These are phyloP conservation scores for Prunus fruticosa DNA, from an alignment of 306 rosid genomes.

Conservation along the genomic window DNA sequence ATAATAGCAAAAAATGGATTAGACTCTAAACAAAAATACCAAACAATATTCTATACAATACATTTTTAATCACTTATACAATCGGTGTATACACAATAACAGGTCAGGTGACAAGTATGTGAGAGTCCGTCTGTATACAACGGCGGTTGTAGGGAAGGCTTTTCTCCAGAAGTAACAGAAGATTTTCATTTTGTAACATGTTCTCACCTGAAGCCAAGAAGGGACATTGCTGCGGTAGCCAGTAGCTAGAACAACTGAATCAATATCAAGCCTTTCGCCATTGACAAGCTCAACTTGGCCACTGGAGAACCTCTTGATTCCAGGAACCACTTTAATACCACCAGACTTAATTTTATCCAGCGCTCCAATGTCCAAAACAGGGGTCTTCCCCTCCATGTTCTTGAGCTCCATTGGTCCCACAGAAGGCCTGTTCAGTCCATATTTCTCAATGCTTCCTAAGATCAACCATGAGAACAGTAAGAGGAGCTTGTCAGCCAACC, in stretches of 20 bases:
- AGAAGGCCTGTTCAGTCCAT: constrained; percentile 71
- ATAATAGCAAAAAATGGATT: constrained; percentile 23
- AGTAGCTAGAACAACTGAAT: constrained; percentile 75
- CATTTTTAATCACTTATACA: no score
- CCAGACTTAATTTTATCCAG: constrained; percentile 80
- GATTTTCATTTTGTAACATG: background rate
- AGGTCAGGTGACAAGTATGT: background rate
- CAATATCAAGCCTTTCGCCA: constrained; percentile 52
- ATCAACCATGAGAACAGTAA: constrained; percentile 65
- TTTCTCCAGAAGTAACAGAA: background rate
- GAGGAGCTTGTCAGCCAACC: constrained; percentile 73
- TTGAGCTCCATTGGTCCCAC: constrained; percentile 75
- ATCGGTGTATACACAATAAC: no score
- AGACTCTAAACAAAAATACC: constrained; percentile 10
- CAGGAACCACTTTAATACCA: constrained; percentile 66
- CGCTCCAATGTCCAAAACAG: constrained; percentile 89
- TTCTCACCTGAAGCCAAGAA: constrained; percentile 91
- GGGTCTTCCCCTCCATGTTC: constrained; percentile 78
- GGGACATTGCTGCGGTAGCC: constrained; percentile 98
- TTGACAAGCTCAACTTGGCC: constrained; percentile 52
- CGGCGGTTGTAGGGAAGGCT: no score
- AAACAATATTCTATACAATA: background rate
- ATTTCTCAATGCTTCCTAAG: constrained; percentile 58
- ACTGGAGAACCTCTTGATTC: constrained; percentile 46
- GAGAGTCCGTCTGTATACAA: background rate